Percentiles rank a stretch among this genome's conserved stretches.
These are phyloP conservation scores for Pulicaria dysenterica DNA, from an alignment of 129 eudicot genomes.

Conservation along the genomic window DNA sequence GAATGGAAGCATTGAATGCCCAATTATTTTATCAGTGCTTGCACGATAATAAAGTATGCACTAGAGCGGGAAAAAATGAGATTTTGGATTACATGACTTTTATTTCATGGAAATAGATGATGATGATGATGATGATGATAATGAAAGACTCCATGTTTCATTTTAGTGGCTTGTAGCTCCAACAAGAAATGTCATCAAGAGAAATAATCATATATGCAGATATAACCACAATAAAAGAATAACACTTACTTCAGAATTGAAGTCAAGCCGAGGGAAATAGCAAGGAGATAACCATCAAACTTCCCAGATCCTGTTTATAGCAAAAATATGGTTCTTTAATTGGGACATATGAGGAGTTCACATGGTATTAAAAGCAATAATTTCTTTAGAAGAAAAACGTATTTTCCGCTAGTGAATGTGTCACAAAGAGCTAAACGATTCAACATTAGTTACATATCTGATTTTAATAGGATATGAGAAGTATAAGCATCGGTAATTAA, in stretches of 20 bases:
- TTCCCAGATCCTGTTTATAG: slow-evolving; percentile 56
- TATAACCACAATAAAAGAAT: slow-evolving; percentile 22
- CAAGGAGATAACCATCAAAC: slow-evolving; percentile 73
- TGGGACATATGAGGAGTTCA: background rate
- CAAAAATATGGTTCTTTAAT: background rate
- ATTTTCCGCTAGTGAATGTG: background rate
- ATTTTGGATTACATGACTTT: too few species aligned
- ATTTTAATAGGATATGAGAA: background rate
- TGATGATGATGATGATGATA: too few species aligned
- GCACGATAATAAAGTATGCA: too few species aligned
- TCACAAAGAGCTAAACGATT: background rate
- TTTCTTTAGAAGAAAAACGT: background rate
- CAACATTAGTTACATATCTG: slow-evolving; percentile 18
- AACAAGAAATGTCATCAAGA: background rate
- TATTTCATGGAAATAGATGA: too few species aligned
- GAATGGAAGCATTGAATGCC: too few species aligned
- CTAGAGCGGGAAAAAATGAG: too few species aligned
- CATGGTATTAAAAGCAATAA: background rate
- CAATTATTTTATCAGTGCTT: too few species aligned
- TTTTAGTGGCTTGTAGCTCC: too few species aligned
- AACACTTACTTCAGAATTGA: slow-evolving; percentile 73
- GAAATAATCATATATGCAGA: too few species aligned
- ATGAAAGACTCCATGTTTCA: too few species aligned
- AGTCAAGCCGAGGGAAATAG: slow-evolving; percentile 69
- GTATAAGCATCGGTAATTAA: background rate